Evolutionary conservation across 176 grass and related monocot genomes (phyloP).

Genomic region (Avena insularis): DNA sequence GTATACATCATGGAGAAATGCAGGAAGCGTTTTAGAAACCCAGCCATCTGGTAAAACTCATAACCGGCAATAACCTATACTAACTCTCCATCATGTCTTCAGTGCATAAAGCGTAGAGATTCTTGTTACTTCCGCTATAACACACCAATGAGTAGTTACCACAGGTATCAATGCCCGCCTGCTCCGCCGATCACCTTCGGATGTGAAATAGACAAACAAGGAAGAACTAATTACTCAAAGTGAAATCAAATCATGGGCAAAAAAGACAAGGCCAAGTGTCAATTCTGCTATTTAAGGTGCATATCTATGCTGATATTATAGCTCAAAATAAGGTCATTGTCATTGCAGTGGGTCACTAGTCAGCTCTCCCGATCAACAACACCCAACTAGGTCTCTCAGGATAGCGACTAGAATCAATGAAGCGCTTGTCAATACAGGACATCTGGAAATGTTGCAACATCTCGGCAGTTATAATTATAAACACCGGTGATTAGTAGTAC

Average conservation of each 20-base stretch:
- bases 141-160: background rate
- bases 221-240: background rate
- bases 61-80: too few relatives aligned
- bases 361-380: slow-evolving; percentile 28
- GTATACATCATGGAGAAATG: too few relatives aligned
- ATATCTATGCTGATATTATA: slow-evolving; percentile 23
- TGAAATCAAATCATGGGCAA: slow-evolving; percentile 22
- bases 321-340: slow-evolving; percentile 38
- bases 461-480: background rate
- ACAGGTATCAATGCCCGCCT: background rate
- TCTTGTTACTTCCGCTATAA: background rate
- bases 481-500: background rate
- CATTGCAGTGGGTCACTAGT: slow-evolving; percentile 37
- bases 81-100: background rate
- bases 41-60: too few relatives aligned
- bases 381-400: slow-evolving; percentile 28
- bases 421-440: slow-evolving; percentile 27
- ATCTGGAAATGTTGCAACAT: slow-evolving; percentile 1
- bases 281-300: slow-evolving; percentile 41
- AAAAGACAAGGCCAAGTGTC: slow-evolving; percentile 21
- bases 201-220: slow-evolving; percentile 27
- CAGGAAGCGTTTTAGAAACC: too few relatives aligned
- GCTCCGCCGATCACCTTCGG: background rate
- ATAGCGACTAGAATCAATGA: slow-evolving; percentile 42
- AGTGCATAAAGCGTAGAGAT: background rate